A percentile compares a stretch with the other conserved stretches of the same genome.
These are phyloP conservation scores for Verticillium albo-atrum DNA, from an alignment of 2,329 filamentous ascomycete species.

Conservation along the genomic window DNA sequence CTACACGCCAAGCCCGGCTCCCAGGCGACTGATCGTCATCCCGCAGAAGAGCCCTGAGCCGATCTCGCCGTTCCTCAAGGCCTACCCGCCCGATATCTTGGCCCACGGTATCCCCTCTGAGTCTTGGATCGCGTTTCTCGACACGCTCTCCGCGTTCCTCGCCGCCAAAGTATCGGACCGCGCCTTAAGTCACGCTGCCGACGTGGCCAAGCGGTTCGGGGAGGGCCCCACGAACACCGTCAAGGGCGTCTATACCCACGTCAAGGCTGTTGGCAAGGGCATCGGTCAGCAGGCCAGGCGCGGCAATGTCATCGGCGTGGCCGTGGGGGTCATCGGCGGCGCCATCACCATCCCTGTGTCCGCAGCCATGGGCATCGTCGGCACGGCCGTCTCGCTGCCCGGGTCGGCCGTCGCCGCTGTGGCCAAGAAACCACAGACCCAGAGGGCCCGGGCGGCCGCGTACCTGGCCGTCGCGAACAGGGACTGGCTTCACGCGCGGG, in stretches of 20 bases:
- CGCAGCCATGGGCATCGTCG: slow-evolving; percentile 29
- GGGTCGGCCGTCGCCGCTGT: slow-evolving; percentile 25
- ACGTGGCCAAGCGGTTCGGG: slow-evolving; percentile 22
- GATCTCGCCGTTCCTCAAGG: slow-evolving; percentile 31
- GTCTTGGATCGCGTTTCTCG: slow-evolving; percentile 28
- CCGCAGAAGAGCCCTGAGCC: slow-evolving; percentile 29
- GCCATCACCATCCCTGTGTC: slow-evolving; percentile 32
- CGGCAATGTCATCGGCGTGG: slow-evolving; percentile 35
- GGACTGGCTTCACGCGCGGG: slow-evolving; percentile 36
- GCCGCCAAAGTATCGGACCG: slow-evolving; percentile 38
- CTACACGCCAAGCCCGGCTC: slow-evolving; percentile 14
- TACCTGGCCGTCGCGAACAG: slow-evolving; percentile 37
- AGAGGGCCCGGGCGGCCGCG: slow-evolving; percentile 33
- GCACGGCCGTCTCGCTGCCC: slow-evolving; percentile 29
- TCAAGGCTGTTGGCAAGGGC: slow-evolving; percentile 28
- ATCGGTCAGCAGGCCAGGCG: slow-evolving; percentile 29
- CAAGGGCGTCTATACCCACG: slow-evolving; percentile 29
- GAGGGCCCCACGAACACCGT: slow-evolving; percentile 20
- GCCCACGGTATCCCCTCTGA: slow-evolving; percentile 28
- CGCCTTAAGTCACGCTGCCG: slow-evolving; percentile 36
- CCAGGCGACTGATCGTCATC: slow-evolving; percentile 30
- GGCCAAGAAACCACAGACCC: slow-evolving; percentile 32
- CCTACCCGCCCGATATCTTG: slow-evolving; percentile 33
- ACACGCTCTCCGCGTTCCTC: slow-evolving; percentile 41
- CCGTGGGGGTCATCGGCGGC: slow-evolving; percentile 28